Evolutionary conservation across 495 filamentous ascomycete species (phyloP), one percentile per base, ranked within the genome.

Genomic region (Xylaria cubensis): DNA sequence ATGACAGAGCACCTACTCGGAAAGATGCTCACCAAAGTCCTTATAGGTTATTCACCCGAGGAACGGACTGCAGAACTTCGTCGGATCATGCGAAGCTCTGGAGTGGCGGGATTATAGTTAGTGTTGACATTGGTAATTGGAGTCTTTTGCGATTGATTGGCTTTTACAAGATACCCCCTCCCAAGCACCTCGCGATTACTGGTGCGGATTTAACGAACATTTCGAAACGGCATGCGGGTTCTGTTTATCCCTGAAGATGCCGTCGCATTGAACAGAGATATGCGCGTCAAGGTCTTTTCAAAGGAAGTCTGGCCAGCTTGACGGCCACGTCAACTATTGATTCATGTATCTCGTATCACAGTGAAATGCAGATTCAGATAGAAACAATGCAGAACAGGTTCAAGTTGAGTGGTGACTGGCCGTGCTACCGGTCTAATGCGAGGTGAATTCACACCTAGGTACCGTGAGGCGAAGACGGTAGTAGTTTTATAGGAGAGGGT

Each of bases 1-100:
- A 74, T 75, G 73, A 56, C 78, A 26, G 73, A 77, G 62, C 70
- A 79, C 19, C 48, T 79, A 32, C 70, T 79, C 15, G 65, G 39
- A 4, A 53, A 67, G 50, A 79, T 79, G 74, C 56, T 79, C 41
- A 48, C 71, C 44, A 64, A 72, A 24, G 77, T 77, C 17, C 42
- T 58, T 21, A 68, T 72, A 36, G 69, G 74, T 17, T 58, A 72
- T 42, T 44, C 72, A 4, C 67, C 15, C 8, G 73, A 64, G 34
- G 73, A 76, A 26, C 75, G 65, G 41, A 53, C 74, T 61, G 74
- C 73, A 10, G 66, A 74, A 50, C 21, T 76, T 44, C 68, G 64
- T 39, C 69, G 48, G 61, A 69, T 79, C 15, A 79, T 78, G 76
- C 70, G 51, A 17, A 70, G 50, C 29, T 77, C 51, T 56, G 48